Conservation (phyloP, 2,329 filamentous ascomycete genomes). For the Cladosporium sp. region DNA sequence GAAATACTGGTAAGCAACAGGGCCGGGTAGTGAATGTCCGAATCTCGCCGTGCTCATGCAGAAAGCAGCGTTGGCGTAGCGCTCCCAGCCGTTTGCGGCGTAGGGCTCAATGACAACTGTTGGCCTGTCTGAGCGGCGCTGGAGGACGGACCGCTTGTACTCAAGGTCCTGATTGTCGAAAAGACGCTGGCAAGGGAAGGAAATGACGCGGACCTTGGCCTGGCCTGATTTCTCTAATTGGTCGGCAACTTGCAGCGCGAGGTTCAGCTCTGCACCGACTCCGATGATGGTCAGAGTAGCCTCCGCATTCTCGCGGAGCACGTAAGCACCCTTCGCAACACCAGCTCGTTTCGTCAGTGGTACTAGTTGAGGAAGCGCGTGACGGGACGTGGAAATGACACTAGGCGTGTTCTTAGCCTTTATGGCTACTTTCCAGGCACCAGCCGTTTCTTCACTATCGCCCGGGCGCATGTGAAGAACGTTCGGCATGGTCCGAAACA, state of each 20-base stretch:
- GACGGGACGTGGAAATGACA: constrained; percentile 41
- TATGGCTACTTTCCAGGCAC: constrained; percentile 38
- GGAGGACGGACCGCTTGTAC: constrained; percentile 44
- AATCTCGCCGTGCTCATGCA: constrained; percentile 46
- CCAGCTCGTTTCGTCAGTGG: constrained; percentile 32
- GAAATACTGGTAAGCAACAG: constrained; percentile 51
- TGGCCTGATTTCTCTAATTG: constrained; percentile 30
- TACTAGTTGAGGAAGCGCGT: constrained; percentile 34
- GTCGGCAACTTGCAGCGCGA: constrained; percentile 39
- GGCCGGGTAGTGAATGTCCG: constrained; percentile 50
- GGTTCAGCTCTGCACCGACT: constrained; percentile 45
- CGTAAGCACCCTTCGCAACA: constrained; percentile 38
- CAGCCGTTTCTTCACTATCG: constrained; percentile 34
- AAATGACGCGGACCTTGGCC: constrained; percentile 42
- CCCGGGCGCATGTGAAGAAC: constrained; percentile 33
- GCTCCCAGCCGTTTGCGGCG: constrained; percentile 52
- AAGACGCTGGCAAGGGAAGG: constrained; percentile 47
- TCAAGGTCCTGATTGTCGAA: constrained; percentile 43
- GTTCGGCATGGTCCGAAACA: constrained; percentile 35
- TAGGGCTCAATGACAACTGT: constrained; percentile 52
- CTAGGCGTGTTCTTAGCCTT: constrained; percentile 33
- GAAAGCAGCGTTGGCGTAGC: constrained; percentile 52
- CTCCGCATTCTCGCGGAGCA: constrained; percentile 32
- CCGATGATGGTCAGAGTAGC: constrained; percentile 44
- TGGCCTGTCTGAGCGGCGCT: constrained; percentile 6